Base-by-base conservation (phyloP, 192 early-diverging fungal genomes). In the Rhizophagus prolifer region DNA sequence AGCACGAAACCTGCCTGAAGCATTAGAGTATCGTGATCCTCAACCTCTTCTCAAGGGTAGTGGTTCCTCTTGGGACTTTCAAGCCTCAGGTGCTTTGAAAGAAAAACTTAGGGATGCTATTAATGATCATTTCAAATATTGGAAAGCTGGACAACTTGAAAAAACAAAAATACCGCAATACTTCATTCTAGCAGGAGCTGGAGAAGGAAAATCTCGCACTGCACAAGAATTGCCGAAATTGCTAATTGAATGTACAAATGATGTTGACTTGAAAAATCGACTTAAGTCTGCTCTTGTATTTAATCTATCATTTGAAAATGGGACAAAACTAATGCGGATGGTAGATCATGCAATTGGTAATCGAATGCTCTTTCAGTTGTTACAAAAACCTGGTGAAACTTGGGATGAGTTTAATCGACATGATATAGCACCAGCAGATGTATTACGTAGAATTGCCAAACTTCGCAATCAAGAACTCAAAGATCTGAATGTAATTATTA, bases 231-330 rank as follows among this genome's bases (percentile, higher is more conserved):
- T 36, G 66, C 36, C 65, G 23, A 67, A 67, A 34, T 34, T 67
- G 34, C 34, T 67, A 34, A 67, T 68, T 36, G 31, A 68, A 68
- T 68, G 13, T 68, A 4, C 59, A 13, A 19, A 23, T 3, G 23
- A 36, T 67, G 10, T 36, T 67, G 19, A 31, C 31, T 68, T 68
- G 14, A 36, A 68, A 4, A 34, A 28, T 68, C 31, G 36, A 1
- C 28, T 67, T n/a, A 68, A 68, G 8, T 10, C 9, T 34, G 34
- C 31, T 68, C 66, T 67, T 68, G 31, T 36, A 68, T 68, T 68
- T 68, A 68, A 68, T 68, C 19, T 68, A 68, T 68, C 30, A 14
- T 68, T 68, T 68, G 66, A 68, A 68, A 68, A 68, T 67, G 65
- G 65, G 30, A 67, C 65, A 1, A 67, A 31, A 67, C 13, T 67